These are phyloP conservation scores for Penicillium decumbens DNA, from an alignment of 2,329 filamentous ascomycete genomes.

Conservation along the genomic window DNA sequence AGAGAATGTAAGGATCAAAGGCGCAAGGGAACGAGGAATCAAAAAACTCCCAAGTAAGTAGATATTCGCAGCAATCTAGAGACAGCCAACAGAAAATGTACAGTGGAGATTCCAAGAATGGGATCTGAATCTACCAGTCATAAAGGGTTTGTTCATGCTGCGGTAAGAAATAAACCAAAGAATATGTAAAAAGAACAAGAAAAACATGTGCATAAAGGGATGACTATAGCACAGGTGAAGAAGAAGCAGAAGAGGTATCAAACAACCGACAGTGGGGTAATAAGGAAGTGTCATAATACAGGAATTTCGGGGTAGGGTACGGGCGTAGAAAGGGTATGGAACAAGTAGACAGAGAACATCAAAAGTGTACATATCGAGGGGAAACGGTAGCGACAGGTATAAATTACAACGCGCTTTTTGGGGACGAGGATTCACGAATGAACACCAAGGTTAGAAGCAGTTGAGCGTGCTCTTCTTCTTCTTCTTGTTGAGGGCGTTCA, in stretches of 20 bases:
- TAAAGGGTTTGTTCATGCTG: constrained; percentile 10
- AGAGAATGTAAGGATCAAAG: not conserved
- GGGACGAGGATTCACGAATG: no score
- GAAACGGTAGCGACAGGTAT: constrained; percentile 13
- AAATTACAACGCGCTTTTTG: constrained; percentile 20
- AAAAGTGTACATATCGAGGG: constrained; percentile 16
- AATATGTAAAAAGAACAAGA: constrained; percentile 13
- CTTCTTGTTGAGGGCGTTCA: constrained; percentile 87
- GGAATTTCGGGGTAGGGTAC: constrained; percentile 5
- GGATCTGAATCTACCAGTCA: constrained; percentile 18
- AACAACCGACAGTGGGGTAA: constrained; percentile 12
- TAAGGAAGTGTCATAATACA: constrained; percentile 23
- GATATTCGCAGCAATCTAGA: constrained; percentile 12
- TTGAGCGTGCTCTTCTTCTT: constrained; percentile 94
- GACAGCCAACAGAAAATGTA: constrained; percentile 17
- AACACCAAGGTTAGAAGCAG: constrained; percentile 69
- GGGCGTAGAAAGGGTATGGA: constrained; percentile 13
- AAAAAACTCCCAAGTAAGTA: not conserved
- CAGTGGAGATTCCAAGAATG: constrained; percentile 12
- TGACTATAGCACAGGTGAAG: constrained; percentile 13
- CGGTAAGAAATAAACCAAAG: constrained; percentile 6
- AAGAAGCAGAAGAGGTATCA: constrained; percentile 21
- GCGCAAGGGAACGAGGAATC: not conserved
- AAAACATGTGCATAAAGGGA: constrained; percentile 6
- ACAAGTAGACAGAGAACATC: constrained; percentile 10